These are phyloP conservation scores for Pythium sukuiense DNA, from an alignment of 352 stramenopile species.

Conservation along the genomic window DNA sequence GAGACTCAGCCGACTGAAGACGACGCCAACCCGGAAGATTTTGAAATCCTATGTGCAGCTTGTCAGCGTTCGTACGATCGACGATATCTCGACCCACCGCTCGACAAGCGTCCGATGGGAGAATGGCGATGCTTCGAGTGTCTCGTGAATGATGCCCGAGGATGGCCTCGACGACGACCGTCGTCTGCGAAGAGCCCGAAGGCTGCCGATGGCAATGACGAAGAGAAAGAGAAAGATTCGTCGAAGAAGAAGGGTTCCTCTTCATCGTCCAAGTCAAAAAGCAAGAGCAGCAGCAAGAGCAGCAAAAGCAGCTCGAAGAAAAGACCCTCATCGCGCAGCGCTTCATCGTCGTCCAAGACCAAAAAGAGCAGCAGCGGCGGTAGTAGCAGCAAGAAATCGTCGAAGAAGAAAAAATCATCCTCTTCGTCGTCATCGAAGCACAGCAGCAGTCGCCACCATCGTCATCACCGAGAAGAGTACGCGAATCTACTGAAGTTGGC, in stretches of 20 bases:
- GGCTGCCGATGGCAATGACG: constrained; percentile 3
- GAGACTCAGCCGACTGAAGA: background rate
- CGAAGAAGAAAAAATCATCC: constrained; percentile 69
- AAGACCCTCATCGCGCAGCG: constrained; percentile 36
- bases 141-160: constrained; percentile 82
- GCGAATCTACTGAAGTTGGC: constrained; percentile 60
- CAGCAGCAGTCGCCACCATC: constrained; percentile 51
- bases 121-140: constrained; percentile 89
- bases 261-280: constrained; percentile 41
- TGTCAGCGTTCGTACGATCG: constrained; percentile 86
- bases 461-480: constrained; percentile 67
- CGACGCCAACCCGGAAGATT: constrained; percentile 36
- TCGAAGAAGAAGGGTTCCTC: constrained; percentile 41
- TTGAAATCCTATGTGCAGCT: constrained; percentile 76
- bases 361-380: constrained; percentile 52
- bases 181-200: constrained; percentile 35
- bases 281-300: constrained; percentile 25
- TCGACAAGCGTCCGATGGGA: constrained; percentile 66
- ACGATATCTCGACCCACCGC: constrained; percentile 77
- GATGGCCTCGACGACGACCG: constrained; percentile 60
- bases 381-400: constrained; percentile 49
- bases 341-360: constrained; percentile 13
- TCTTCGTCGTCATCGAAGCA: constrained; percentile 58
- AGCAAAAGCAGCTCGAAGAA: constrained; percentile 49
- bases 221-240: constrained; percentile 18